These are phyloP conservation scores for Phytophthora megakarya DNA, from an alignment of 352 stramenopile species.

Conservation along the genomic window DNA sequence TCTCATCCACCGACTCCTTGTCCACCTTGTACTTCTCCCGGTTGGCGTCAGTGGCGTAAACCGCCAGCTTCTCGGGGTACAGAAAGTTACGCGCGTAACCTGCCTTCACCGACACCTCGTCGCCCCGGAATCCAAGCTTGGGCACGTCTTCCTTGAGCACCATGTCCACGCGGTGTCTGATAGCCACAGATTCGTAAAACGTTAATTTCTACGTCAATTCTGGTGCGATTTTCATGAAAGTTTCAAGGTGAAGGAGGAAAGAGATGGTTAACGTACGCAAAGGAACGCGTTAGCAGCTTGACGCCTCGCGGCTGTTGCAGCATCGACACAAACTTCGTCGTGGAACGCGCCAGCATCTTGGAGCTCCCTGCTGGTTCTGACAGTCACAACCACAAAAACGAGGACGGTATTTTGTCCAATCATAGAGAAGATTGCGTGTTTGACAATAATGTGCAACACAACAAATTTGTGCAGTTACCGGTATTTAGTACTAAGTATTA, in stretches of 20 bases:
- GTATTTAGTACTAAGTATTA: no score
- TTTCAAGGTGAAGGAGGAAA: background rate
- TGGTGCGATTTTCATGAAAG: constrained; percentile 1
- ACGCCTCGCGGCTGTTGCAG: constrained; percentile 51
- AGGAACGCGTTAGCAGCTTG: constrained; percentile 55
- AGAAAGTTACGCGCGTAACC: constrained; percentile 95
- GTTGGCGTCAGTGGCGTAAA: constrained; percentile 94
- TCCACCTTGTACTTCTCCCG: constrained; percentile 84
- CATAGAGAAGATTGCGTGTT: background rate
- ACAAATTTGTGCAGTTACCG: no score
- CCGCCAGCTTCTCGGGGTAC: constrained; percentile 92
- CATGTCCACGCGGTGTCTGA: constrained; percentile 83
- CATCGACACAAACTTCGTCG: constrained; percentile 34
- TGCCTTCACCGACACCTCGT: constrained; percentile 93
- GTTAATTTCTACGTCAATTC: constrained; percentile 12
- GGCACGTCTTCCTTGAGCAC: constrained; percentile 86
- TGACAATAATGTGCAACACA: background rate
- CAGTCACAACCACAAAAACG: constrained; percentile 36
- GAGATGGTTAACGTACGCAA: constrained; percentile 52
- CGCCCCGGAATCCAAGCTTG: constrained; percentile 88
- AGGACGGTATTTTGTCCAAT: constrained; percentile 14
- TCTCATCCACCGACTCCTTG: constrained; percentile 57
- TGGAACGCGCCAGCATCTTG: constrained; percentile 46
- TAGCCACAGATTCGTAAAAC: constrained; percentile 17
- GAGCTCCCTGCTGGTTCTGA: constrained; percentile 14